Evolutionary conservation across 1,284 basidiomycete genomes (phyloP).

Genomic region (Wolfiporia cocos): DNA sequence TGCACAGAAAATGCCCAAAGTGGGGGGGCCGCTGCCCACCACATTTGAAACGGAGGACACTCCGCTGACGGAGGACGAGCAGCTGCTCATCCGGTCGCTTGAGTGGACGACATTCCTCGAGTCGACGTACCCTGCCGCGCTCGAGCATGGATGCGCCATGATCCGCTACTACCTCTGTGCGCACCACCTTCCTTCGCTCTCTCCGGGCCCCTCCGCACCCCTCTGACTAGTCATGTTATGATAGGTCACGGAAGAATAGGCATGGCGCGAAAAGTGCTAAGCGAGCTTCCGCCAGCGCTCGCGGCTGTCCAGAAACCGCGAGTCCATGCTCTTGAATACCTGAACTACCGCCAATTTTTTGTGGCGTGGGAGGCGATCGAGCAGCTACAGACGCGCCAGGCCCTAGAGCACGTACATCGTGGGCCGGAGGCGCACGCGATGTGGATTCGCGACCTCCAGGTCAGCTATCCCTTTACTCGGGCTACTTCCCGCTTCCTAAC

Average conservation of each 20-base stretch:
- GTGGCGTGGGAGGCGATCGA: slow-evolving; percentile 60
- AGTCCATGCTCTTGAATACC: slow-evolving; percentile 60
- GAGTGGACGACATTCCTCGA: slow-evolving; percentile 90
- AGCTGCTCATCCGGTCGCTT: slow-evolving; percentile 76
- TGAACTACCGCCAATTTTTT: slow-evolving; percentile 74
- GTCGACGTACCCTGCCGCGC: slow-evolving; percentile 69
- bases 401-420: slow-evolving; percentile 44
- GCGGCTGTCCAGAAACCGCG: slow-evolving; percentile 52
- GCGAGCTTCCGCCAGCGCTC: slow-evolving; percentile 63
- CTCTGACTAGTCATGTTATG: slow-evolving; percentile 6
- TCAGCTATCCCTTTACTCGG: slow-evolving; percentile 21
- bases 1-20: slow-evolving; percentile 42
- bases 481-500: not conserved
- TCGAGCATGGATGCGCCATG: slow-evolving; percentile 83
- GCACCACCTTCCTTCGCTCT: slow-evolving; percentile 14
- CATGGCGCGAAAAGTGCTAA: slow-evolving; percentile 62
- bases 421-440: slow-evolving; percentile 50
- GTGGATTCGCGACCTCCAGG: slow-evolving; percentile 64
- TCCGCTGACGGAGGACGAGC: slow-evolving; percentile 53
- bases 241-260: slow-evolving; percentile 70
- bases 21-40: slow-evolving; percentile 57
- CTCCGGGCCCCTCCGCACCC: not conserved
- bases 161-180: slow-evolving; percentile 83
- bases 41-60: slow-evolving; percentile 46
- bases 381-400: slow-evolving; percentile 50